Evolutionary conservation across 257 asterid species (phyloP).

Genomic region (Plantago ovata): DNA sequence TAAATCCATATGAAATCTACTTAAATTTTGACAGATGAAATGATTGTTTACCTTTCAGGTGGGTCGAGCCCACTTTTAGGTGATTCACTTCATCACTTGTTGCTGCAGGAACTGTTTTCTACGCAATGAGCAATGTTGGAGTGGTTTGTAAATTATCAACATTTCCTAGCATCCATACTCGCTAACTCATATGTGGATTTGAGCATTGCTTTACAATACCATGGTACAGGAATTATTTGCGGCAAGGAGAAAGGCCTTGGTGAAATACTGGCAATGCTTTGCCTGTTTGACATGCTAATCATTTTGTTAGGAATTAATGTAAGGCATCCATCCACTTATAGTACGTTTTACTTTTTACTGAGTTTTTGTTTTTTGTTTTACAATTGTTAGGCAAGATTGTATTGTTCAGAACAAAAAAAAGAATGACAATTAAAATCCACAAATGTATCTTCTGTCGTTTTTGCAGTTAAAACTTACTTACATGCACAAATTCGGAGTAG

Average conservation of each 20-base stretch:
- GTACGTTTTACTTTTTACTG: too few species aligned
- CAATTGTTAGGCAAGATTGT: too few species aligned
- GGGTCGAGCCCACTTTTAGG: constrained; percentile 74
- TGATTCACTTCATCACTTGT: constrained; percentile 58
- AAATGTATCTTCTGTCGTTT: too few species aligned
- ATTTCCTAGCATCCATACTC: too few species aligned
- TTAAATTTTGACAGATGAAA: not conserved
- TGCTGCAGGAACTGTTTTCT: constrained; percentile 46
- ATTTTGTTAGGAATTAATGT: constrained; percentile 61
- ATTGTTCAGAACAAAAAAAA: too few species aligned
- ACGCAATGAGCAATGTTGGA: constrained; percentile 62
- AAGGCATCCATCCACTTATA: not conserved
- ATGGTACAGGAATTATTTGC: constrained; percentile 59
- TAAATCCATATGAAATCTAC: not conserved
- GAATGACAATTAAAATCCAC: too few species aligned
- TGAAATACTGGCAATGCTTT: constrained; percentile 71
- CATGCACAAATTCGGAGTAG: too few species aligned
- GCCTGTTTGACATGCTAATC: constrained; percentile 56
- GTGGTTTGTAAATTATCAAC: constrained; percentile 35
- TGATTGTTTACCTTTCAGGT: constrained; percentile 34
- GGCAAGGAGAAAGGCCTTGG: constrained; percentile 57
- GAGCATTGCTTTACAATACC: too few species aligned
- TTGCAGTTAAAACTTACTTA: too few species aligned
- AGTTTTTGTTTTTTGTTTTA: too few species aligned
- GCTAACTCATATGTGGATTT: not conserved